These are phyloP conservation scores for Magnaporthales sp. DNA, from an alignment of 2,329 filamentous ascomycete genomes.

Conservation along the genomic window DNA sequence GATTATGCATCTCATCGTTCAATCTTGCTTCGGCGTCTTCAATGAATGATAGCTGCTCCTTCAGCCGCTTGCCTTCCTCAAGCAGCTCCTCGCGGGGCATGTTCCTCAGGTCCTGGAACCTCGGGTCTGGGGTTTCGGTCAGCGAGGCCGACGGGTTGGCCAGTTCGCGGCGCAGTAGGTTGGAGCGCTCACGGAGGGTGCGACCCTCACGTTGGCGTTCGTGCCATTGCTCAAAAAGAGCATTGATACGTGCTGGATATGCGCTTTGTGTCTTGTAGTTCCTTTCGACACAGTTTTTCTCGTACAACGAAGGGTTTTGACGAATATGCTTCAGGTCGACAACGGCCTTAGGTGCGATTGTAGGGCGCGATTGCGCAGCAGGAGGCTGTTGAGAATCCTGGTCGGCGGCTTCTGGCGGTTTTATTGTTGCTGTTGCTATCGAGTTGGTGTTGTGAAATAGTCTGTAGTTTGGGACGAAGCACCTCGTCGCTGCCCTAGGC, in stretches of 20 bases:
- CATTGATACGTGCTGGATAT: slow-evolving; percentile 47
- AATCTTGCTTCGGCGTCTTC: slow-evolving; percentile 54
- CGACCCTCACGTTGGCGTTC: slow-evolving; percentile 52
- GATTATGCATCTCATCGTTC: slow-evolving; percentile 56
- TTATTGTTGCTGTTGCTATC: background rate
- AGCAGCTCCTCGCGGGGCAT: slow-evolving; percentile 38
- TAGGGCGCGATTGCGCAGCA: slow-evolving; percentile 35
- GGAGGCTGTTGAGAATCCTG: background rate
- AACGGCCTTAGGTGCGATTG: slow-evolving; percentile 68
- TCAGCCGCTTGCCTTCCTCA: slow-evolving; percentile 55
- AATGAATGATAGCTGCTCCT: slow-evolving; percentile 50
- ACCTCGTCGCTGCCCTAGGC: background rate
- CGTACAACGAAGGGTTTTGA: slow-evolving; percentile 70
- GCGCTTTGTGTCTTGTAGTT: slow-evolving; percentile 60
- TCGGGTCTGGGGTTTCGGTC: slow-evolving; percentile 18
- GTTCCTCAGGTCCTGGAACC: slow-evolving; percentile 15
- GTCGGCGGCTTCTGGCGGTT: background rate
- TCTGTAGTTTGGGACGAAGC: background rate
- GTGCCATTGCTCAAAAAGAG: slow-evolving; percentile 49
- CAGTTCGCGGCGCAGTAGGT: slow-evolving; percentile 50
- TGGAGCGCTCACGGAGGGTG: slow-evolving; percentile 56
- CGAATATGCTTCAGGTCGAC: slow-evolving; percentile 88
- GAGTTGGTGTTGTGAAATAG: background rate
- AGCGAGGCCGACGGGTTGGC: slow-evolving; percentile 40
- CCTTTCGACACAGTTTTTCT: slow-evolving; percentile 73